A percentile compares a stretch with the other conserved stretches of the same genome.
Evolutionary conservation across 1,139 yeast genomes (phyloP).

Genomic region (Hansenula lynferdii): DNA sequence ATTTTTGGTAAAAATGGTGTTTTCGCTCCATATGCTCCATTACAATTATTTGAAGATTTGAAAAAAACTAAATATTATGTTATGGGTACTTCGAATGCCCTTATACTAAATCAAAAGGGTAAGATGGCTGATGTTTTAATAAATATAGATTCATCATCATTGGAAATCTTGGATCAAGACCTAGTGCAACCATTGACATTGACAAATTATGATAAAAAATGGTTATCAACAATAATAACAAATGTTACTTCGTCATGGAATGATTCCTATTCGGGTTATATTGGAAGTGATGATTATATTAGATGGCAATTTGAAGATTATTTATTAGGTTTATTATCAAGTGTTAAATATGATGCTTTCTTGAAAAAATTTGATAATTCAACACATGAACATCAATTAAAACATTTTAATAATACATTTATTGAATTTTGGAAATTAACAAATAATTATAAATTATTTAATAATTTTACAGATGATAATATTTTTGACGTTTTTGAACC

Average conservation of each 20-base stretch:
- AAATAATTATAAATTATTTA: conserved; percentile 66
- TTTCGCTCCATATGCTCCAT: conserved; percentile 88
- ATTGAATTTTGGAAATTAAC: conserved; percentile 62
- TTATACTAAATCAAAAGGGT: conserved; percentile 63
- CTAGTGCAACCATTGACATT: conserved; percentile 43
- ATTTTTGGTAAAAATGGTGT: conserved; percentile 82
- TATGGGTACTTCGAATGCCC: conserved; percentile 85
- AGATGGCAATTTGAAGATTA: conserved; percentile 90
- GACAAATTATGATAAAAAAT: conserved; percentile 65
- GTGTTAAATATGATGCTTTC: conserved; percentile 66
- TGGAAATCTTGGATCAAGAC: conserved; percentile 42
- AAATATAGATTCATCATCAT: conserved; percentile 44
- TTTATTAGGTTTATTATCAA: conserved; percentile 66
- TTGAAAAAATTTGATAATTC: conserved; percentile 33
- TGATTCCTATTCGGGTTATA: conserved; percentile 44
- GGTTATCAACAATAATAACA: conserved; percentile 31
- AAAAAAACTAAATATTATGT: conserved; percentile 60
- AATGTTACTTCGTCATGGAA: conserved; percentile 23
- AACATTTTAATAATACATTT: conserved; percentile 51
- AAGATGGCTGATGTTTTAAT: conserved; percentile 51
- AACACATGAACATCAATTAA: conserved; percentile 34
- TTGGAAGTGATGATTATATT: conserved; percentile 87
- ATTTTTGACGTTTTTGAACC: conserved; percentile 86
- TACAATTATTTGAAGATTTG: conserved; percentile 83
- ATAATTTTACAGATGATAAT: conserved; percentile 76